phyloP scores from a whole-genome alignment of 148 eudicot genomes.

The Limonium bicolor region DNA sequence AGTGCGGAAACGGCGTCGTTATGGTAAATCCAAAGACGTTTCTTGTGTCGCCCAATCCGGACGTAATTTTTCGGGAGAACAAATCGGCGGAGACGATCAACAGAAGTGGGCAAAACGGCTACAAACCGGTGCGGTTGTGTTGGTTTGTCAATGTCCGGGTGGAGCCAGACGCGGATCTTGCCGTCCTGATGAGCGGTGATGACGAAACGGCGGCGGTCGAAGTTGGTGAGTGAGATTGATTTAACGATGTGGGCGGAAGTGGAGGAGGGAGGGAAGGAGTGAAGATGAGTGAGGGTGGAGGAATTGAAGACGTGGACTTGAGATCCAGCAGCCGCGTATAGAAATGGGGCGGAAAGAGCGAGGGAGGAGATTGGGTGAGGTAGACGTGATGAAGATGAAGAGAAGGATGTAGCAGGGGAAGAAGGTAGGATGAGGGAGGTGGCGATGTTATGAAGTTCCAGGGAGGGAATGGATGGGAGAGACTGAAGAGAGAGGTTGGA shows the following conservation, averaged over 20 bases:
- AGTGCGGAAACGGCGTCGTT: slow-evolving; percentile 28
- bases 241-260: slow-evolving; percentile 22
- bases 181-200: slow-evolving; percentile 32
- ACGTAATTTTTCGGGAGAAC: slow-evolving; percentile 16
- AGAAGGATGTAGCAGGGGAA: not conserved
- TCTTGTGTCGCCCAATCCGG: slow-evolving; percentile 15
- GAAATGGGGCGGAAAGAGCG: slow-evolving; percentile 20
- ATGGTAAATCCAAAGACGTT: slow-evolving; percentile 24
- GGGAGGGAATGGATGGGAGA: no score
- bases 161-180: slow-evolving; percentile 21
- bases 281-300: slow-evolving; percentile 26
- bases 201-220: not conserved
- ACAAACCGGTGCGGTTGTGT: slow-evolving; percentile 22
- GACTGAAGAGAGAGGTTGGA: no score
- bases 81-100: slow-evolving; percentile 13
- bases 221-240: slow-evolving; percentile 14
- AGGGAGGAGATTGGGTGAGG: slow-evolving; percentile 30
- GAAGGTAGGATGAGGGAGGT: not conserved
- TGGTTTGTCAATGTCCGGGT: slow-evolving; percentile 6
- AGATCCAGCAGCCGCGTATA: slow-evolving; percentile 6
- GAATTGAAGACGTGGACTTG: slow-evolving; percentile 21
- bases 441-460: no score
- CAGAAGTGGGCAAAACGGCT: slow-evolving; percentile 14
- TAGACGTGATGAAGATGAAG: slow-evolving; percentile 16
- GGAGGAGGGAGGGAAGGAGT: slow-evolving; percentile 26